A percentile compares a stretch with the other conserved stretches of the same genome.
phyloP scores from a whole-genome alignment of 371 early-diverging fungal species.

The Funneliformis caledonium region DNA sequence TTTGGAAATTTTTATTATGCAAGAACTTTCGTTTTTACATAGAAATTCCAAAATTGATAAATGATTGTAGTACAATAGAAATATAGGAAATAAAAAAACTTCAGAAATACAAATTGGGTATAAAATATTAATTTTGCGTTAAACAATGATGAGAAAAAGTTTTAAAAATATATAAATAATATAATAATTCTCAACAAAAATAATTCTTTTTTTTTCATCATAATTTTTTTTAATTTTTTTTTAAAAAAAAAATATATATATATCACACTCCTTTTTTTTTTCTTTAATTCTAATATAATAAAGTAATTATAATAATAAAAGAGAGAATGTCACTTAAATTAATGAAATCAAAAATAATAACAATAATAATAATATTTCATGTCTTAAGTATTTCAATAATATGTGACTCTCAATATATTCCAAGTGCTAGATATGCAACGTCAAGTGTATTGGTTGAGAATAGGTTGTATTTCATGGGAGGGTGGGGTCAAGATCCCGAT shows the following conservation, averaged over 20 bases:
- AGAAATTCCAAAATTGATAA: background rate
- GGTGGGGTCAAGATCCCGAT: background rate
- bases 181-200: background rate
- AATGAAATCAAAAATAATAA: background rate
- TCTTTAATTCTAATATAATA: too few relatives aligned
- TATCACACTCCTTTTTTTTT: too few relatives aligned
- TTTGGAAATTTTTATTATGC: too few relatives aligned
- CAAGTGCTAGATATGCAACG: background rate
- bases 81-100: background rate
- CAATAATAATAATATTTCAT: background rate
- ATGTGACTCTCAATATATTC: background rate
- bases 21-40: background rate
- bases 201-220: background rate
- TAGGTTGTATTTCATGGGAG: constrained; percentile 30
- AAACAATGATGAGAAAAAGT: background rate
- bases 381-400: background rate
- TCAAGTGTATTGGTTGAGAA: background rate
- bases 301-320: background rate
- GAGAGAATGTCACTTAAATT: background rate
- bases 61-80: background rate
- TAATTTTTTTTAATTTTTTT: too few relatives aligned
- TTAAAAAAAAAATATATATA: too few relatives aligned
- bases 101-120: background rate
- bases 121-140: background rate
- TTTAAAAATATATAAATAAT: background rate